Evolutionary conservation across 768 basidiomycete genomes (phyloP).

Genomic region (Lepiota brunneoincarnata): DNA sequence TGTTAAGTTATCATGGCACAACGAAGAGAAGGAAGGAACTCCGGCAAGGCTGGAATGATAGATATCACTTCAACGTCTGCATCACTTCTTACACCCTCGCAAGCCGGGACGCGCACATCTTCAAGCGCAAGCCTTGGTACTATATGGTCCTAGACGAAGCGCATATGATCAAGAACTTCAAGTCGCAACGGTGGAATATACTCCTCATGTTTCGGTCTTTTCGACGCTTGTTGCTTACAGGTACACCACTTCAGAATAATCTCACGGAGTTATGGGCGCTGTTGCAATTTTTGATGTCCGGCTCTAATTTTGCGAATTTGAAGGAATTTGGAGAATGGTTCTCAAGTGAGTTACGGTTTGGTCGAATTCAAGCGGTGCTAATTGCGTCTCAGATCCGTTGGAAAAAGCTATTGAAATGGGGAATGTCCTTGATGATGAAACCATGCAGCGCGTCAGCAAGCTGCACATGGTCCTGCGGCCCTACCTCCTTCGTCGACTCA

Average conservation of each 20-base stretch:
- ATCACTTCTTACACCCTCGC: conserved; percentile 93
- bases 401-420: conserved; percentile 93
- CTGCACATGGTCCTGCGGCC: conserved; percentile 95
- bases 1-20: conserved; percentile 87
- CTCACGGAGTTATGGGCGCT: conserved; percentile 94
- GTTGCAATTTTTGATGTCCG: conserved; percentile 91
- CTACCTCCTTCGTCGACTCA: conserved; percentile 92
- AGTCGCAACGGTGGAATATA: conserved; percentile 91
- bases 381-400: conserved; percentile 64
- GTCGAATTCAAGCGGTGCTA: background rate
- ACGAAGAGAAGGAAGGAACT: conserved; percentile 88
- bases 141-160: conserved; percentile 97
- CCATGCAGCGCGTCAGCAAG: conserved; percentile 78
- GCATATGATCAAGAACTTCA: conserved; percentile 98
- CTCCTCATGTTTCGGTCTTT: conserved; percentile 85
- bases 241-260: conserved; percentile 96
- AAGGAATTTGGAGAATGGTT: conserved; percentile 98
- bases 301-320: conserved; percentile 83
- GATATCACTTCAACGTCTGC: conserved; percentile 89
- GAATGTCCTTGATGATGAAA: conserved; percentile 73
- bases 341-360: conserved; percentile 61
- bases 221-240: conserved; percentile 86
- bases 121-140: conserved; percentile 92
- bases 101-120: conserved; percentile 86
- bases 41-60: conserved; percentile 88